Conservation (phyloP, 108 stramenopile genomes). For the Hondaea fermentalgiana region DNA sequence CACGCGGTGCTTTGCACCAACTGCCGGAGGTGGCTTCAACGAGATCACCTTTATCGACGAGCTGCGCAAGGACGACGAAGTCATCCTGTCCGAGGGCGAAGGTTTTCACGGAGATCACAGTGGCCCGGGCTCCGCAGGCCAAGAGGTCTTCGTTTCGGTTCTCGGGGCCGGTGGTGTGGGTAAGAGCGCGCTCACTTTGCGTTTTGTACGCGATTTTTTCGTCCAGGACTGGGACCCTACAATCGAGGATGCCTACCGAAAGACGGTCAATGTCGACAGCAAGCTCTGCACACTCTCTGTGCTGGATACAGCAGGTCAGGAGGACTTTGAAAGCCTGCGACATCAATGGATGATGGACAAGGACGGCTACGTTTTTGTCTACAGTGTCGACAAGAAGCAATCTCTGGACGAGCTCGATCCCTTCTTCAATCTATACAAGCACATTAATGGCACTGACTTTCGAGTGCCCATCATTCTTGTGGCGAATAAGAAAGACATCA, state of each 20-base stretch:
- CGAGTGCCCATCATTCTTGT: background rate
- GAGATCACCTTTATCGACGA: conserved; percentile 1
- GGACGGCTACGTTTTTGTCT: conserved; percentile 7
- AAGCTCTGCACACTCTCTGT: background rate
- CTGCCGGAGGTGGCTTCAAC: background rate
- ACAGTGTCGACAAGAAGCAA: background rate
- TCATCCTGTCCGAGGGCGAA: background rate
- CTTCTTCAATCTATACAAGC: background rate
- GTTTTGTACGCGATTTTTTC: background rate
- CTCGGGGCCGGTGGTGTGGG: conserved; percentile 1
- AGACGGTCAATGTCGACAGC: background rate
- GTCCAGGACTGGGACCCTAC: conserved; percentile 16
- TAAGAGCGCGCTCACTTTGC: background rate
- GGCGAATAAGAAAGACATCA: conserved; percentile 12
- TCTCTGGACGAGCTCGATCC: background rate
- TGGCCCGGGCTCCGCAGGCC: background rate
- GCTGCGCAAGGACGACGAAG: conserved; percentile 4
- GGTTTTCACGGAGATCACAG: background rate
- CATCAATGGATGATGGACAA: conserved; percentile 19
- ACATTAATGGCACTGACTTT: background rate
- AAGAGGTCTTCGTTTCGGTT: background rate
- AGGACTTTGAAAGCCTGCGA: background rate
- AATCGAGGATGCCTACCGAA: conserved; percentile 11
- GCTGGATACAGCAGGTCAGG: conserved; percentile 13
- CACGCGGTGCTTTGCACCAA: background rate